Evolutionary conservation across 306 rosid genomes (phyloP).

Genomic region (Corylus avellana): DNA sequence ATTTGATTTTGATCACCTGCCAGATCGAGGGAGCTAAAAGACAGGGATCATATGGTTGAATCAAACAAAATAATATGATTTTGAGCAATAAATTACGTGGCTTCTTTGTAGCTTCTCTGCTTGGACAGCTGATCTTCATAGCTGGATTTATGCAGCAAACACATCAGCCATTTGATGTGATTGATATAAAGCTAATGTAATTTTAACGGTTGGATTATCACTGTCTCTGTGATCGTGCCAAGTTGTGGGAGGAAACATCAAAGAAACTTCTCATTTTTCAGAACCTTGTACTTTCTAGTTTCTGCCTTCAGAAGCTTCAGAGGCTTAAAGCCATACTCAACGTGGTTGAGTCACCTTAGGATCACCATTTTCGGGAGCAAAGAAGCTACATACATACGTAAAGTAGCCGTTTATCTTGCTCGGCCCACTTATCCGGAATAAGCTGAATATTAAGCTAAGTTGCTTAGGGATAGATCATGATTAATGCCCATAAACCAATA

Average conservation of each 20-base stretch:
- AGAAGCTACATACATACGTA: background rate
- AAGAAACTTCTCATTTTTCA: constrained; percentile 51
- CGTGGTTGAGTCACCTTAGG: background rate
- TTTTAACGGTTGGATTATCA: background rate
- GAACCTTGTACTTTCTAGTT: constrained; percentile 31
- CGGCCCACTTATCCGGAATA: background rate
- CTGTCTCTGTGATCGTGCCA: background rate
- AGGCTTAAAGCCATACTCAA: background rate
- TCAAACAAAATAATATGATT: background rate
- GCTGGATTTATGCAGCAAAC: background rate
- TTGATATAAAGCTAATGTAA: background rate
- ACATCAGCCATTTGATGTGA: background rate
- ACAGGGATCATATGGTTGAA: background rate
- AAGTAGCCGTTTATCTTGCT: background rate
- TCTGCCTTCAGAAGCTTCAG: constrained; percentile 20
- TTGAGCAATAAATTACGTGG: background rate
- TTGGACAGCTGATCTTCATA: background rate
- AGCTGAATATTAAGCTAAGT: background rate
- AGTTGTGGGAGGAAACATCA: constrained; percentile 47
- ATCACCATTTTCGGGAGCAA: background rate
- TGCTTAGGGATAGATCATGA: background rate
- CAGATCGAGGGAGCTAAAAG: background rate
- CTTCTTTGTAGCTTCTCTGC: constrained; percentile 6
- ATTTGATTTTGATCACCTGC: background rate
- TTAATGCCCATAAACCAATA: background rate